Evolutionary conservation across 371 early-diverging fungal species (phyloP), one percentile per base, ranked within the genome.

Genomic region (Haplosporangium sp.): DNA sequence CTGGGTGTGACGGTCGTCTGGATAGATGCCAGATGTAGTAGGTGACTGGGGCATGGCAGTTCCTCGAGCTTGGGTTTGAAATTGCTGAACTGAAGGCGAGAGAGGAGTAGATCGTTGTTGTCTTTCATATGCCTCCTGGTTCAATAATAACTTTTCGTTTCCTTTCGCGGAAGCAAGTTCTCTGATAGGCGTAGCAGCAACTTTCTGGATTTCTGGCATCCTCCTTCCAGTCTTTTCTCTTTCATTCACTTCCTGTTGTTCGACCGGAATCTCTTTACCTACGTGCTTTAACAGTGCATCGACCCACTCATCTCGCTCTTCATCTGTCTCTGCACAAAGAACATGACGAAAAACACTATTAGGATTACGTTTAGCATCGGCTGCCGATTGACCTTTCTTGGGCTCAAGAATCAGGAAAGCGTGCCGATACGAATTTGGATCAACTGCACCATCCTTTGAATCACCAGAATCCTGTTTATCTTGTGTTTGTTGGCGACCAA

Each of bases 291-390:
- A 70, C 17, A 94, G 82, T 2, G 91, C 90, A 56, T 88, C 86
- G 0, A 97, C 92, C 96, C 97, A 97, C 17, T 88, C 88, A 75
- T 96, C 96, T 44, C 96, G 86, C 56, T 97, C 98, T 45, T 84
- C 83, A 66, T 96, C 96, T 1, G 92, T 94, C 37, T 94, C 95
- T 1, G 97, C 97, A 77, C 94, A 96, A 53, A 97, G 92, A 8
- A 95, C 91, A 65, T 96, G 96, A 17, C 92, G 86, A 53, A 84
- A 84, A 1, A 89, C 82, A 27, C 89, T 87, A 62, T 87, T 88
- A 19, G 85, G 84, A 50, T 73, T 82, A 65, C 83, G 84, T 68
- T 77, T 83, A 60, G 75, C 75, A 48, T 81, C 81, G 15, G 81
- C 74, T 15, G 89, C 86, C 45, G 89, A 86, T 10, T 89, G 86